Percentiles rank a stretch among this genome's conserved stretches.
Conservation (phyloP, 225 moss, liverwort and hornwort species). For the Straminergon stramineum region DNA sequence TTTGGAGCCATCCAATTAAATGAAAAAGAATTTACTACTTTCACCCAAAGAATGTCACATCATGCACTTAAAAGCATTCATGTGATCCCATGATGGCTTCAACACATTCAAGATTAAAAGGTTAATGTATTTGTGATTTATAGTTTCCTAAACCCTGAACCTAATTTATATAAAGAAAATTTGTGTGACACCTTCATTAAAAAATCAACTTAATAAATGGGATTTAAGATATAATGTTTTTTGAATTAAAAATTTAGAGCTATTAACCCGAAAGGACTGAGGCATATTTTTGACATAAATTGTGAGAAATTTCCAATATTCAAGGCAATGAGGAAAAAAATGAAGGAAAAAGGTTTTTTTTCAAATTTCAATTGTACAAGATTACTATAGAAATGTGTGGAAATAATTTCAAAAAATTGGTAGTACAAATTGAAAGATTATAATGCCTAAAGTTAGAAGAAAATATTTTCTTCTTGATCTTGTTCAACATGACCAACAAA, state of each 20-base stretch:
- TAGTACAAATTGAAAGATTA: no score
- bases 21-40: background rate
- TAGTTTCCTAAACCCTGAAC: background rate
- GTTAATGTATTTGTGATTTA: background rate
- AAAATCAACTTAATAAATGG: background rate
- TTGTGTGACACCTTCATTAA: background rate
- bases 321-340: no score
- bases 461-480: no score
- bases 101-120: background rate
- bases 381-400: no score
- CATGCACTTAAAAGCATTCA: background rate
- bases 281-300: no score
- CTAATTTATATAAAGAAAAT: background rate
- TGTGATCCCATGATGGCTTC: rapidly evolving
- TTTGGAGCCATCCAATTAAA: background rate
- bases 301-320: no score
- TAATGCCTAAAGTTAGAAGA: no score
- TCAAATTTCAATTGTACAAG: no score
- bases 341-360: no score
- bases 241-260: background rate
- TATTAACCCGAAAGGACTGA: no score
- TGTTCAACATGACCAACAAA: no score
- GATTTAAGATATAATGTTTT: background rate
- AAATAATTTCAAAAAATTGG: no score
- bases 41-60: background rate